Percentiles rank a stretch among this genome's conserved stretches.
Conservation (phyloP, 2,329 filamentous ascomycete species). For the Clarireedia homoeocarpa region DNA sequence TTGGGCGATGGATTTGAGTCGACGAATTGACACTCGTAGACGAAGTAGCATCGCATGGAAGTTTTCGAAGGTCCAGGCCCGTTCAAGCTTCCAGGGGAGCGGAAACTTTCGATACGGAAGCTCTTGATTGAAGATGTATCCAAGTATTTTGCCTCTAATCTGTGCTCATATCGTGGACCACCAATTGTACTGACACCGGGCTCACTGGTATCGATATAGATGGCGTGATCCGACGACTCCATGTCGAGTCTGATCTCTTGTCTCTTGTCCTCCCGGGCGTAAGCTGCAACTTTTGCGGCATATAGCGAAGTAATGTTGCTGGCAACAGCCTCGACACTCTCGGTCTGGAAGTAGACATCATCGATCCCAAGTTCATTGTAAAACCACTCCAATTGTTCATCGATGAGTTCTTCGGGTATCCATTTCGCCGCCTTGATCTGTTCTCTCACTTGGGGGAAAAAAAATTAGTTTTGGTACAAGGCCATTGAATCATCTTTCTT, state of each 20-base stretch:
- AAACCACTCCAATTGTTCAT: conserved; percentile 89
- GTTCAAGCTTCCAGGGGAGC: conserved; percentile 75
- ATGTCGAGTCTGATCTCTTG: conserved; percentile 94
- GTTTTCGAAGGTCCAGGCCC: conserved; percentile 58
- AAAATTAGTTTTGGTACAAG: conserved; percentile 10
- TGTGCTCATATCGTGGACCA: conserved; percentile 87
- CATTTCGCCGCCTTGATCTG: conserved; percentile 70
- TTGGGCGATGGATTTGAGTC: conserved; percentile 64
- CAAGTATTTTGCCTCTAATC: conserved; percentile 92
- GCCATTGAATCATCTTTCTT: conserved; percentile 8
- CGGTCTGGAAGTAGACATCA: conserved; percentile 95
- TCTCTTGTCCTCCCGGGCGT: conserved; percentile 85
- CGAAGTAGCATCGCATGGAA: conserved; percentile 93
- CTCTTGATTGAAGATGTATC: conserved; percentile 63
- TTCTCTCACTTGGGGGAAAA: conserved; percentile 40
- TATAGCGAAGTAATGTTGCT: conserved; percentile 95
- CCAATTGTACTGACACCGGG: conserved; percentile 69
- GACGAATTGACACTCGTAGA: conserved; percentile 91
- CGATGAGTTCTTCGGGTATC: conserved; percentile 76
- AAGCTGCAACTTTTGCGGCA: conserved; percentile 91
- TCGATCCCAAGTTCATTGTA: conserved; percentile 97
- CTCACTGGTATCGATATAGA: conserved; percentile 96
- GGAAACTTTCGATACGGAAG: conserved; percentile 96
- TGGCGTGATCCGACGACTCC: conserved; percentile 88
- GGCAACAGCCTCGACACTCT: conserved; percentile 77